Evolutionary conservation across 1,284 basidiomycete species (phyloP), one percentile per base, ranked within the genome.

Genomic region (Serendipita sp.): DNA sequence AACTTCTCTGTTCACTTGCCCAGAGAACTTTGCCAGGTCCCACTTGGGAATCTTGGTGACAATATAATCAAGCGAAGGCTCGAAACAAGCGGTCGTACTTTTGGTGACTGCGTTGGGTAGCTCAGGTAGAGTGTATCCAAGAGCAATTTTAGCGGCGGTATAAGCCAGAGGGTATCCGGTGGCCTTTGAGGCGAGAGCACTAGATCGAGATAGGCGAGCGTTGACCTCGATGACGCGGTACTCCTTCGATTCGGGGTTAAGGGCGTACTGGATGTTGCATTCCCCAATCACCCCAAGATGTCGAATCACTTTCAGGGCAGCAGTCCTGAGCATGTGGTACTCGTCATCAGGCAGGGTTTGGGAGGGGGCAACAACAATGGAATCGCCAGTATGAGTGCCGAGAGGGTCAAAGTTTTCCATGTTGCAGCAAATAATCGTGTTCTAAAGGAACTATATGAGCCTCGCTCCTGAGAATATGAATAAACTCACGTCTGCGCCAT

Each of bases 31-130:
- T 68, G 93, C 93, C 66, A 99, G 78, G 76, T 99, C 96, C 94
- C 96, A 99, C 76, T 98, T 98, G 68, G 96, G 96, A 69, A 99
- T 99, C 79, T 99, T 99, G 64, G 93, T 98, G 67, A 99, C 95
- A 71, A 99, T 96, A 76, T 99, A 99, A 76, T 99, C 96, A 61
- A 99, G 81, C 12, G 93, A 94, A n/a, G 96, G 95, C 73, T 99
- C 96, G 75, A 99, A 99, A 76, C 96, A 99, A 1, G 96, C 96
- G 4, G 95, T 99, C 3, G 96, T 99, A 13, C 93, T 95, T 79
- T 99, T 99, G 62, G 96, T 99, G 65, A 99, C 96, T 35, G 95
- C 93, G 75, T 99, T 99, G 32, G 95, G 95, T 41, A 98, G 81
- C 78, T 99, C 95, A 13, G 95, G 95, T 38, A 99, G 86, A 17